Evolutionary conservation across 2,329 filamentous ascomycete species (phyloP).

Genomic region (Chrysosporium queenslandicum): DNA sequence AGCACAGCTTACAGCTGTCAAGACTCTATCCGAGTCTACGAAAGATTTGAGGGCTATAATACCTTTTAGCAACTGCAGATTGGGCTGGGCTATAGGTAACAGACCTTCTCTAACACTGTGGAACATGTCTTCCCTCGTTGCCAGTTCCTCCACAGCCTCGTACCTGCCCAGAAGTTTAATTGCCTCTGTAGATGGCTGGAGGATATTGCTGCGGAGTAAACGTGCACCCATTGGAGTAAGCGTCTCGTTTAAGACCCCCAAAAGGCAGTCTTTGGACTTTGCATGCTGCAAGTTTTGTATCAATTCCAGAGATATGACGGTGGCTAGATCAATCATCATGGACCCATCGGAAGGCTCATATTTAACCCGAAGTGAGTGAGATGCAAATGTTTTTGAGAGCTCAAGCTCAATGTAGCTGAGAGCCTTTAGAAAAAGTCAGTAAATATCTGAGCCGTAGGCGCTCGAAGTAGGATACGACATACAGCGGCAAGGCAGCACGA

Average conservation of each 20-base stretch:
- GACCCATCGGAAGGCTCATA: constrained; percentile 83
- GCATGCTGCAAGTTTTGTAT: constrained; percentile 73
- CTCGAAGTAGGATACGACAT: constrained; percentile 14
- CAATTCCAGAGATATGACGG: constrained; percentile 76
- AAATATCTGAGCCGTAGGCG: not conserved
- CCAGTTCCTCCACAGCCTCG: constrained; percentile 73
- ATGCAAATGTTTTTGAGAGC: constrained; percentile 57
- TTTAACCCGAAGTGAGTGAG: constrained; percentile 72
- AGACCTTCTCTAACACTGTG: constrained; percentile 59
- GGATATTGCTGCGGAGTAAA: constrained; percentile 70
- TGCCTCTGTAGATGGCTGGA: constrained; percentile 73
- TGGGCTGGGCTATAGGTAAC: constrained; percentile 9
- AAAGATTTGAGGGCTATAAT: constrained; percentile 59
- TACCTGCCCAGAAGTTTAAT: constrained; percentile 62
- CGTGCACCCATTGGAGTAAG: constrained; percentile 79
- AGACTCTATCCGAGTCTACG: constrained; percentile 65
- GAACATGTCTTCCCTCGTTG: constrained; percentile 76
- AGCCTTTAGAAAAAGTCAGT: constrained; percentile 43
- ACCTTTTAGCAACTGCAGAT: not conserved
- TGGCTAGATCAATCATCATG: constrained; percentile 91
- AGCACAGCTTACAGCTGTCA: constrained; percentile 54
- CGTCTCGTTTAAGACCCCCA: constrained; percentile 76
- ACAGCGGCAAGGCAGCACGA: constrained; percentile 79
- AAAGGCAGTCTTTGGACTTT: constrained; percentile 72
- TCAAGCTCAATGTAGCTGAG: constrained; percentile 71